Evolutionary conservation across 208 protist genomes (phyloP), one percentile per base, ranked within the genome.

Genomic region (Leptomonas seymouri): DNA sequence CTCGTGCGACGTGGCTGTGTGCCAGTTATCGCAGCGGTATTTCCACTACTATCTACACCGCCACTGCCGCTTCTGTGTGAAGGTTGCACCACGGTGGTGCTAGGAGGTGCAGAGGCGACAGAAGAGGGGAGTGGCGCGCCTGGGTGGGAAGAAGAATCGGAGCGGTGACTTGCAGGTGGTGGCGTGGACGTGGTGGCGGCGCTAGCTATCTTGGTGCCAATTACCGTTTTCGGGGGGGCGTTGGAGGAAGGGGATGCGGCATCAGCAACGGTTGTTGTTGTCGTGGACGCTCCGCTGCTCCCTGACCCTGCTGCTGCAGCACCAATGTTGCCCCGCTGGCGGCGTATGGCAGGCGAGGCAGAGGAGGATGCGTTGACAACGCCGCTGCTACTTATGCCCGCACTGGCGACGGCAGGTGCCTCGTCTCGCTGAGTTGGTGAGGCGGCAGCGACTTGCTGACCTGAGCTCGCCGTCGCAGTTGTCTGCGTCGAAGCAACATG

Each of bases 261-360:
- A 23, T 11, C 39, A 31, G 51, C 5, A 2, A 2, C n/a, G 28
- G 30, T 15, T 25, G 51, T 4, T 57, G 51, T 18, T 9, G 27
- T 8, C 2, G 4, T 61, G 9, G 23, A 1, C 4, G 27, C 54
- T 59, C 44, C 44, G 44, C 44, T 48, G 44, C 16, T 48, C 44
- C 15, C 5, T 16, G 54, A 9, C 44, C 20, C 5, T 16, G 54
- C n/a, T 45, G 54, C 44, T 31, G 21, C 23, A 6, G 8, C 58
- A 16, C 58, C 44, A 41, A 41, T 36, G 28, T 28, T 64, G 39
- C 42, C 58, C 20, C 58, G 39, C 44, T 64, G 58, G 20, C 58
- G 58, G 27, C 44, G 58, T 16, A 51, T 18, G 14, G 41, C 27
- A 3, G 58, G 58, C 3, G 58, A 39, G 27, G 58, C 28, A 20